Evolutionary conservation across 129 eudicot species (phyloP), one percentile per base, ranked within the genome.

Genomic region (Flaveria robusta): DNA sequence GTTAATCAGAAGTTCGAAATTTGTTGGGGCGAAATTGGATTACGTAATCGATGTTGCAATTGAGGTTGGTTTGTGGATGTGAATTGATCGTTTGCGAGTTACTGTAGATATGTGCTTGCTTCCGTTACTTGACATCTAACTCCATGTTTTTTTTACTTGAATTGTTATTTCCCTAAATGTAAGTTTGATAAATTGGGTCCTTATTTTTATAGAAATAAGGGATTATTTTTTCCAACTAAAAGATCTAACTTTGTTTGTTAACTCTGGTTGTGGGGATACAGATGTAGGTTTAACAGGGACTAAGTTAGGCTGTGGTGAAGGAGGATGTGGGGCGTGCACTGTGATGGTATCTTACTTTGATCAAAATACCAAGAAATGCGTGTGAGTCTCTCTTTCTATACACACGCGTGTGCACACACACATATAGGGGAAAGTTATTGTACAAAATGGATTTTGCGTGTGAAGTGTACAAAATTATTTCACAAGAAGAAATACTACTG

Each of bases 321-420:
- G 99, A 49, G 99, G 99, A 64, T 95, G 99, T 85, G 99, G 99
- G 83, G 99, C 99, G 7, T 95, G 99, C 87, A 95, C 99, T 85
- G 97, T 95, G 43, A 95, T 95, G 97, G 83, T 91, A 82, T 95
- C 99, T 65, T 89, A 84, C 75, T 80, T 81, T 52, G 91, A 91
- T 83, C 92, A 76, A 46, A 86, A 60, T 79, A 65, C 66, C 60
- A 95, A 86, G 92, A 91, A 85, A 86, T 95, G 96, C 60, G 86
- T 86, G 99, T 95, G 82, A 83, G 97, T 85, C 63, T 81, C 77
- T 76, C 72, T 77, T 66, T 68, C 67, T 74, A 23, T 59, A 10
- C 10, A 12, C 4, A 58, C 15, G 7, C 13, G 13, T 58, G 18
- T 26, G 12, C 24, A 3, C 3, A 5, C 39, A 27, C 31, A 34